Percentiles rank a stretch among this genome's conserved stretches.
phyloP scores from a whole-genome alignment of 768 basidiomycete genomes.

The Epithele typhae region DNA sequence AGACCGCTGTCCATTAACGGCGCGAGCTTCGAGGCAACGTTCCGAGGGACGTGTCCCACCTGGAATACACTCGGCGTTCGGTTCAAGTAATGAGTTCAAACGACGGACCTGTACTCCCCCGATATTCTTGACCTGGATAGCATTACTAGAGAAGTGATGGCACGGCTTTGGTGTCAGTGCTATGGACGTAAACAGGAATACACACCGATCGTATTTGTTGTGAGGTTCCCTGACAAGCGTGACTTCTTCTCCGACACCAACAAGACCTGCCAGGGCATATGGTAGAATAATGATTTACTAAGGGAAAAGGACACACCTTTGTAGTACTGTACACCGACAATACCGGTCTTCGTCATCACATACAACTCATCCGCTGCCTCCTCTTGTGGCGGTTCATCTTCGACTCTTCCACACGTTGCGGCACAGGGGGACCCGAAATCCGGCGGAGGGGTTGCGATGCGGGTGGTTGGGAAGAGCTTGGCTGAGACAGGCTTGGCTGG shows the following conservation, averaged over 20 bases:
- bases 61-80: constrained; percentile 29
- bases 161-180: background rate
- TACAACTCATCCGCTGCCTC: constrained; percentile 67
- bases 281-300: too few species aligned
- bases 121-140: constrained; percentile 81
- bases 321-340: constrained; percentile 87
- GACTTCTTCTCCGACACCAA: constrained; percentile 78
- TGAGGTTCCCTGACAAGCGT: constrained; percentile 58
- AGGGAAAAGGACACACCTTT: constrained; percentile 36
- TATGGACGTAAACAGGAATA: background rate
- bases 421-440: constrained; percentile 8
- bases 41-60: constrained; percentile 77
- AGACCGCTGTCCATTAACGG: constrained; percentile 62
- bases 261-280: constrained; percentile 47
- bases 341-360: constrained; percentile 49
- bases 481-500: constrained; percentile 15
- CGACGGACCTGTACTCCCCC: constrained; percentile 29
- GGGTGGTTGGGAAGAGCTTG: constrained; percentile 2
- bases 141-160: constrained; percentile 54
- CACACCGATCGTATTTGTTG: constrained; percentile 65
- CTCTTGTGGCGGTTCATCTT: constrained; percentile 39
- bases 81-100: background rate
- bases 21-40: constrained; percentile 54
- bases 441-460: constrained; percentile 17
- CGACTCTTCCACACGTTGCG: constrained; percentile 26